Conservation (phyloP, 1,139 yeast genomes). For the Suhomyces terraborum region DNA sequence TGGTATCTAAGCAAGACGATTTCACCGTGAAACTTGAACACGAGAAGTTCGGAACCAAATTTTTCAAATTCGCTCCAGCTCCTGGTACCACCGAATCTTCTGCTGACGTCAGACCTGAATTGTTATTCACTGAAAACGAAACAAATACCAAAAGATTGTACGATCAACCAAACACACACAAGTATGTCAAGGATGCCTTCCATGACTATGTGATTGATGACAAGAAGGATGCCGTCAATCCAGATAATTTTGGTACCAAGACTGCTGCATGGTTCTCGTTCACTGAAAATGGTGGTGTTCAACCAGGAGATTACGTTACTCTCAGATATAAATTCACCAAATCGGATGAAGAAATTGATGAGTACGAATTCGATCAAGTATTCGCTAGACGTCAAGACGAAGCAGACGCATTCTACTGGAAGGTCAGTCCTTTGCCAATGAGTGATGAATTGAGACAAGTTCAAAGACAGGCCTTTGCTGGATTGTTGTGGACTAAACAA, state of each 20-base stretch:
- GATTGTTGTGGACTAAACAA: conserved; percentile 93
- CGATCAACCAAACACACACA: conserved; percentile 55
- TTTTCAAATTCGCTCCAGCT: conserved; percentile 81
- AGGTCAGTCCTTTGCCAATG: conserved; percentile 82
- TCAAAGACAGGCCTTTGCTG: conserved; percentile 95
- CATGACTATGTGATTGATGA: conserved; percentile 78
- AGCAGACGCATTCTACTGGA: conserved; percentile 94
- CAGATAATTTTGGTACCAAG: conserved; percentile 69
- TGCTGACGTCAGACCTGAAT: conserved; percentile 71
- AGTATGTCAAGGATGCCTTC: conserved; percentile 85
- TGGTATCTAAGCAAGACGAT: conserved; percentile 46
- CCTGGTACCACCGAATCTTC: conserved; percentile 66
- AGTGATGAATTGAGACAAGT: conserved; percentile 80
- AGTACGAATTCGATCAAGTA: conserved; percentile 71
- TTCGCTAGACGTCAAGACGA: conserved; percentile 80
- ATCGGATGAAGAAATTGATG: conserved; percentile 60
- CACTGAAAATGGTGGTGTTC: conserved; percentile 74
- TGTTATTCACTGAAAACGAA: conserved; percentile 87
- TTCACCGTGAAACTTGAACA: conserved; percentile 62
- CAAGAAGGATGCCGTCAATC: conserved; percentile 63
- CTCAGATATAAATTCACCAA: conserved; percentile 74
- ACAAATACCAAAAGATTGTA: conserved; percentile 75
- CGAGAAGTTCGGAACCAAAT: conserved; percentile 70
- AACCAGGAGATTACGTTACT: conserved; percentile 87
- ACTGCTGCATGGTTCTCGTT: conserved; percentile 82